Evolutionary conservation across 1,284 basidiomycete species (phyloP), one percentile per base, ranked within the genome.

Genomic region (Ustilago nuda): DNA sequence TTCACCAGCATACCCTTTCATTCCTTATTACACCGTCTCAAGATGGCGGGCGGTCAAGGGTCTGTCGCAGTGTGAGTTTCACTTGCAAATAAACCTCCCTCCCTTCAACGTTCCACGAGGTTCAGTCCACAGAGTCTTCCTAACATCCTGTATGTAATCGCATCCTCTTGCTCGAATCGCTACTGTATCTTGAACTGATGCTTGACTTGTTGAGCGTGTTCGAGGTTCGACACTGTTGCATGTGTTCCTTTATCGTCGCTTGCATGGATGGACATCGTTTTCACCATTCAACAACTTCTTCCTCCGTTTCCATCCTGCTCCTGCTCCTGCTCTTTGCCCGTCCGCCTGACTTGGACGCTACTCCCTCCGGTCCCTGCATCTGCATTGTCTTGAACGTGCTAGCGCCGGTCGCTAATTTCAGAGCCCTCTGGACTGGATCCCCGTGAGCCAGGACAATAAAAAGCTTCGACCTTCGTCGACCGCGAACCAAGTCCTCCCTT

Each of bases 51-150:
- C 12, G 39, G 39, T 4, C 6, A 45, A 19, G 9, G 17, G 43
- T 19, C 48, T 50, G 48, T 30, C 12, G 23, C 19, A 48, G 45
- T 48, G 45, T 48, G 13, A 48, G 45, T 50, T 50, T 50, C 48
- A 50, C 48, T 17, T 50, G 48, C 48, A 50, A 50, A 50, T 30
- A 50, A 30, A 7, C 15, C 15, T 17, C 8, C 11, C 13, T n/a
- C 11, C 13, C 39, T 19, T 13, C 13, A 8, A 19, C 7, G 43
- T 45, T 19, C 8, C n/a, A 45, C 43, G n/a, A 45, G 43, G 43
- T 19, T 8, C n/a, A 19, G 11, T 45, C 43, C 23, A 23, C 23
- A 23, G 23, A 23, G 2, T 23, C 23, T 23, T 23, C 23, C 23
- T 23, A 23, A 2, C 23, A 23, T 23, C 23, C 23, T 23, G 23